Base-by-base conservation (phyloP, 179 eudicot genomes). In the Corrigiola litoralis region DNA sequence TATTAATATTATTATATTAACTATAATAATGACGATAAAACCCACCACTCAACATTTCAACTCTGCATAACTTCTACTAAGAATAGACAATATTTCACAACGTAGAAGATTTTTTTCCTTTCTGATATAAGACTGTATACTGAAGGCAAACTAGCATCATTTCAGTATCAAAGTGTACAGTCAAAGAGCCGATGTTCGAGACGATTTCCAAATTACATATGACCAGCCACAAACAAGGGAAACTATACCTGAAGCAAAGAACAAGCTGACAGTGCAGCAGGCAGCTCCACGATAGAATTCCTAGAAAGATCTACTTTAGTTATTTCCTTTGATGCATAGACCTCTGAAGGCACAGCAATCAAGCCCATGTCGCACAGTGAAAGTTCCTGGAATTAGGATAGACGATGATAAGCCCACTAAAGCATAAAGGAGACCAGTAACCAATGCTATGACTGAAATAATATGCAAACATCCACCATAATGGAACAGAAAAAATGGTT, bases 281-380 rank as follows among this genome's bases (percentile, higher is more conserved):
- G 99, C 59, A 90, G 81, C 70, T 82, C 92, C 65, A 80, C 88
- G 61, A 94, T 87, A 38, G 81, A 77, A 71, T 94, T 94, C 69
- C 64, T 82, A 25, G 99, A 84, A 55, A 94, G 90, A 78, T 94
- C 89, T 48, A 90, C 76, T 80, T 88, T 90, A 17, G 84, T 82
- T 55, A 88, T 75, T 58, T 85, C 95, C 64, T 73, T 80, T 59
- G 99, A 80, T 63, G 82, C 78, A 82, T 90, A 84, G 47, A 80
- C 83, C 65, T 87, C 88, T 17, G 91, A 65, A 34, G 99, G 99
- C 41, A 90, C 86, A 63, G 75, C 68, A 76, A 41, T 66, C 74
- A 94, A 71, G 58, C 84, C 80, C 77, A 81, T 78, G 67, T 87
- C 91, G 58, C 66, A 86, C 53, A 94, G 77, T 45, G 88, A 85